A percentile compares a stretch with the other conserved stretches of the same genome.
These are phyloP conservation scores for Fraxinus floribunda DNA, from an alignment of 305 asterid genomes.

Conservation along the genomic window DNA sequence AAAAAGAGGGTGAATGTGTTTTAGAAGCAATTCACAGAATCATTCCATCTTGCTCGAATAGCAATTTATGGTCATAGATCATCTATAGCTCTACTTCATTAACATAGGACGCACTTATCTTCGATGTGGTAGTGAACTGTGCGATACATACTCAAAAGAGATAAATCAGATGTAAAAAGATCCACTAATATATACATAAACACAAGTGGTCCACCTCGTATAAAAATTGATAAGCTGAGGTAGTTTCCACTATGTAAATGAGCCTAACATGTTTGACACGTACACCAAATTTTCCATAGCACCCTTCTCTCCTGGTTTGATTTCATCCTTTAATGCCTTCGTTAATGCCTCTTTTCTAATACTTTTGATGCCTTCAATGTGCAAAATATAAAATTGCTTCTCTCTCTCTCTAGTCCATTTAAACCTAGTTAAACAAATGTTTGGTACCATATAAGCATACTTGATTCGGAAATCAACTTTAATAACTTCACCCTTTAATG, in stretches of 20 bases:
- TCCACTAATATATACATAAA: not conserved
- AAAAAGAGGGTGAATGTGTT: not conserved
- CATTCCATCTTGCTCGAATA: not conserved
- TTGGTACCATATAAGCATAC: not conserved
- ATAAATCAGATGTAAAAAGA: not conserved
- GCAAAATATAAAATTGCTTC: not conserved
- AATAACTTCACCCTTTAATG: not conserved
- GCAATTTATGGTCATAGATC: constrained; percentile 10
- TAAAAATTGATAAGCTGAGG: not conserved
- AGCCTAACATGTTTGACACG: not conserved
- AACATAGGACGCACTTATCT: not conserved
- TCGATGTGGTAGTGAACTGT: not conserved
- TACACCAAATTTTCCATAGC: not conserved
- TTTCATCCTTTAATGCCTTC: not conserved
- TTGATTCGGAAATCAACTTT: not conserved
- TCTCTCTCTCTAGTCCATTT: not conserved
- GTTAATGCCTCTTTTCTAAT: not conserved
- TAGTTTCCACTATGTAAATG: not conserved
- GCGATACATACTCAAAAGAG: not conserved
- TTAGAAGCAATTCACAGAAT: constrained; percentile 5
- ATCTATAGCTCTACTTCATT: not conserved
- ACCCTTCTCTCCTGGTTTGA: not conserved
- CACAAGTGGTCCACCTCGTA: not conserved
- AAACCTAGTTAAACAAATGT: not conserved
- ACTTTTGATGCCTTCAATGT: not conserved